A percentile compares a stretch with the other conserved stretches of the same genome.
phyloP scores from a whole-genome alignment of 306 rosid genomes.

The Myrica gale region DNA sequence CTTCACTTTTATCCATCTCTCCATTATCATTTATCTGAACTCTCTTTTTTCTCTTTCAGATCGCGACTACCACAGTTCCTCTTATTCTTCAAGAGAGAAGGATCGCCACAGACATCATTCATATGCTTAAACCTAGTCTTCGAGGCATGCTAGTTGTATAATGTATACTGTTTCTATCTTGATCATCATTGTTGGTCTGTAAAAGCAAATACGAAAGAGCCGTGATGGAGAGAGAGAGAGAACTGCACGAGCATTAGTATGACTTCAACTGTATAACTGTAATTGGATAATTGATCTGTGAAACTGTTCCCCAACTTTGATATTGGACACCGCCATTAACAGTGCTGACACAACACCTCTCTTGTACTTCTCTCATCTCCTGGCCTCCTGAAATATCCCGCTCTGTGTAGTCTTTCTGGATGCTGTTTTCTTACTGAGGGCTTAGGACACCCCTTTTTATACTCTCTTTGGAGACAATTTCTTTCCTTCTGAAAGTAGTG shows the following conservation, averaged over 20 bases:
- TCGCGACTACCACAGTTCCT: slow-evolving; percentile 61
- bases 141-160: slow-evolving; percentile 5
- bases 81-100: slow-evolving; percentile 84
- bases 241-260: background rate
- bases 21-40: slow-evolving; percentile 7
- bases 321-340: background rate
- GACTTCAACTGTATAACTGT: background rate
- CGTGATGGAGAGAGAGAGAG: background rate
- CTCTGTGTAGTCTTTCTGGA: no score
- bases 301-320: background rate
- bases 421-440: no score
- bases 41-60: slow-evolving; percentile 43
- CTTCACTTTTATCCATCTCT: background rate
- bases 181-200: background rate
- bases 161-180: background rate
- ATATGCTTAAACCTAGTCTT: slow-evolving; percentile 21
- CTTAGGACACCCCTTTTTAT: no score
- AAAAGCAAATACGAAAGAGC: background rate
- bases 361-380: background rate
- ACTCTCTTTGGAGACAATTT: no score
- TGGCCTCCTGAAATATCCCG: no score
- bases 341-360: background rate
- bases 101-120: slow-evolving; percentile 85
- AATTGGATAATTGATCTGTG: background rate
- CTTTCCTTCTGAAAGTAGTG: no score